Evolutionary conservation across 352 stramenopile species (phyloP).

Genomic region (Phytophthora boehmeriae): DNA sequence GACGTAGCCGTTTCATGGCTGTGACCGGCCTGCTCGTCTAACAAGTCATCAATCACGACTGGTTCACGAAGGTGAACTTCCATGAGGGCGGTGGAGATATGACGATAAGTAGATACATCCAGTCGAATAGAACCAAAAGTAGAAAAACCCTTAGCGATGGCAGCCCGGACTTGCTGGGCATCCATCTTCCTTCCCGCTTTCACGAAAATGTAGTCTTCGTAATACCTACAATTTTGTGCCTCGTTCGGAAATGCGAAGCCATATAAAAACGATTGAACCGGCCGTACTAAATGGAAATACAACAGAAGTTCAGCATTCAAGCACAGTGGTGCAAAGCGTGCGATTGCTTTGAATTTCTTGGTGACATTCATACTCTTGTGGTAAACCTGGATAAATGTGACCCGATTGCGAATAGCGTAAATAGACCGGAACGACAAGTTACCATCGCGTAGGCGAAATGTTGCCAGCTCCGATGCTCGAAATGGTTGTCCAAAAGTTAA

Average conservation of each 20-base stretch:
- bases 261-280: background rate
- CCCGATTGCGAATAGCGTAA: background rate
- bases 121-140: background rate
- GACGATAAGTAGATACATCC: slow-evolving; percentile 1
- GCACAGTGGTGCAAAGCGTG: background rate
- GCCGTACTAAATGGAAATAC: background rate
- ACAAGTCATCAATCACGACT: background rate
- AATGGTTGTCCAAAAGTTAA: background rate
- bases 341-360: background rate
- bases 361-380: background rate
- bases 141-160: background rate
- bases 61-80: background rate
- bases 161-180: background rate
- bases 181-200: background rate
- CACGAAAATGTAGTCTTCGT: background rate
- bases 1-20: background rate
- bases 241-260: slow-evolving; percentile 3
- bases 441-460: background rate
- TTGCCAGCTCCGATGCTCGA: background rate
- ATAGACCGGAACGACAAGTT: background rate
- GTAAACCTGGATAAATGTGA: background rate
- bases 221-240: background rate
- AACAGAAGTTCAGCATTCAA: background rate
- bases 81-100: background rate
- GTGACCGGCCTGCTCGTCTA: background rate